Percentiles rank a stretch among this genome's conserved stretches.
Evolutionary conservation across 2,329 filamentous ascomycete genomes (phyloP).

Genomic region (Fonsecaea erecta): DNA sequence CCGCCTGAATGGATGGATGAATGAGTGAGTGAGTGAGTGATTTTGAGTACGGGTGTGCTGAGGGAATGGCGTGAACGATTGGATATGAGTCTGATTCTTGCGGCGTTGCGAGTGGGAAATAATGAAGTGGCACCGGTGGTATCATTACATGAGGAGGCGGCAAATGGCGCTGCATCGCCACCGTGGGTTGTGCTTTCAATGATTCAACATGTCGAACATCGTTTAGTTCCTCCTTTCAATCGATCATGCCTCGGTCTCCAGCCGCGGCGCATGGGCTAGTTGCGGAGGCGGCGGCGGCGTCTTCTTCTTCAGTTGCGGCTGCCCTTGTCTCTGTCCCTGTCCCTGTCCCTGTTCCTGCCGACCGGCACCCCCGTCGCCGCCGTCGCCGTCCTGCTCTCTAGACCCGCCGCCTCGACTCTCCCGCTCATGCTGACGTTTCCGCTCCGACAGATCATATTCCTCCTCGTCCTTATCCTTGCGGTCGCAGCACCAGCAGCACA

Average conservation of each 20-base stretch:
- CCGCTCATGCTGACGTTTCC: constrained; percentile 4
- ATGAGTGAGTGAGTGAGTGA: not conserved
- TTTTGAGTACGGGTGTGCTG: too few species aligned
- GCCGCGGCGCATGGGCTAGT: constrained; percentile 17
- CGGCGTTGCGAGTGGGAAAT: too few species aligned
- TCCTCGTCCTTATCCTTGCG: constrained; percentile 17
- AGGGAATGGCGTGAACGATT: too few species aligned
- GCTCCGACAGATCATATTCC: constrained; percentile 18
- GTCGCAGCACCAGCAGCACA: constrained; percentile 29
- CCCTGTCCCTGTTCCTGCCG: not conserved
- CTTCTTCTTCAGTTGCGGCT: constrained; percentile 5
- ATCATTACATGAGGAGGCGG: too few species aligned
- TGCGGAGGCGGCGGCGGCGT: constrained; percentile 13
- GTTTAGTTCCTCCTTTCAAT: too few species aligned
- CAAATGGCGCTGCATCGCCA: too few species aligned
- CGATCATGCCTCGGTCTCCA: constrained; percentile 1
- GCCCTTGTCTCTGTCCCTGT: not conserved
- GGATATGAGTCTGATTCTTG: too few species aligned
- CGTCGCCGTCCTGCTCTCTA: not conserved
- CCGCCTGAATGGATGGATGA: not conserved
- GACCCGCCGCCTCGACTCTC: not conserved
- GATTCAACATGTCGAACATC: too few species aligned
- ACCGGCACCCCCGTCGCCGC: not conserved
- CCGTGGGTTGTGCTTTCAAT: too few species aligned
- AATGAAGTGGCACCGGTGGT: too few species aligned